Base-by-base conservation (phyloP, 805 yeast species). In the Maudiozyma bulderi region DNA sequence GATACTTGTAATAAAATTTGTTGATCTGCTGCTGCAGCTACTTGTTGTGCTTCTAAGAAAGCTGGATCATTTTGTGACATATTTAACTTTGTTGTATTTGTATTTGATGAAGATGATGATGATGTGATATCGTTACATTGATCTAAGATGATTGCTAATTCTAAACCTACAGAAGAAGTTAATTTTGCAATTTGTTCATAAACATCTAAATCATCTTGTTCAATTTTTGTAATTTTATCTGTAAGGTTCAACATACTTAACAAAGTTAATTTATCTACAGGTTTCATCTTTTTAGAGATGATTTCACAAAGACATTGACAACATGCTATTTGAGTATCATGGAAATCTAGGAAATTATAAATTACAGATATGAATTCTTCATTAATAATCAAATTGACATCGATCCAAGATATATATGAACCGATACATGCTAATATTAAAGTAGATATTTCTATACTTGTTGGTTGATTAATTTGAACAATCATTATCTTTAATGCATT, bases 351-450 rank as follows among this genome's bases (percentile, higher is more conserved):
- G 58, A 76, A 82, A 50, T 74, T 76, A 58, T 80, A 82, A 44
- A 88, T 74, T 37, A 77, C 61, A 30, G 72, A 66, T 57, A 86
- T 69, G 55, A 77, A 81, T 26, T 77, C 77, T 15, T 54, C 54
- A 37, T 53, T 55, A 32, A 89, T 74, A 48, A 91, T 79, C 56
- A 87, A 71, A 48, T 82, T 73, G 52, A 90, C 81, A 62, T 87
- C 95, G 64, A 90, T 87, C 99, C 99, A 93, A 28, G 90, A 82
- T 28, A 89, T 85, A 76, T 85, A 93, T 10, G 80, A 80, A 9
- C 97, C 97, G 49, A 93, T 78, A 48, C 58, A 86, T 56, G 52
- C 84, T 74, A 51, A 78, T 80, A 54, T 59, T 53, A 56, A 56
- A 40, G 49, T 57, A 32, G 66, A 58, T 28, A 61, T 56, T 29